Conservation (phyloP, 805 yeast species). For the Wickerhamiella alocasiicola region DNA sequence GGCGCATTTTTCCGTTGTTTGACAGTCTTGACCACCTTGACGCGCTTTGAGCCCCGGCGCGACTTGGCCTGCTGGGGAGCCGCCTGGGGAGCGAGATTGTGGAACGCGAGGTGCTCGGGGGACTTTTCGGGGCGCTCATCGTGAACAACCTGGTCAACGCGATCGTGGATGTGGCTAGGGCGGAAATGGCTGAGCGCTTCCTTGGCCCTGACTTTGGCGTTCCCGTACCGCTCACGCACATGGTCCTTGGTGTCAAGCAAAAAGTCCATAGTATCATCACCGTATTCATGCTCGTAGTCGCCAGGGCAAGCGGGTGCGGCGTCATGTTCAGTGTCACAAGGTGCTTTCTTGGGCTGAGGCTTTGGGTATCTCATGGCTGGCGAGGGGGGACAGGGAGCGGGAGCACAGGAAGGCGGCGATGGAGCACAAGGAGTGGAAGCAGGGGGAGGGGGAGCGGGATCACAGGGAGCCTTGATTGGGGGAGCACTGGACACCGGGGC, state of each 20-base stretch:
- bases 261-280: constrained; percentile 9
- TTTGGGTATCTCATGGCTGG: too few species aligned
- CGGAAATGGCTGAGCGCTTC: constrained; percentile 7
- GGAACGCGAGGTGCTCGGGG: constrained; percentile 5
- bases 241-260: constrained; percentile 10
- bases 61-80: background rate
- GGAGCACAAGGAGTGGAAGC: too few species aligned
- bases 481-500: background rate
- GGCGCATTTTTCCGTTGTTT: background rate
- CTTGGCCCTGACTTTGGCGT: constrained; percentile 3
- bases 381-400: too few species aligned
- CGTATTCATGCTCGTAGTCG: constrained; percentile 9
- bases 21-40: background rate
- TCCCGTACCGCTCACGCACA: background rate
- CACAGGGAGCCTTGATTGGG: background rate
- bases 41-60: background rate
- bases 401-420: too few species aligned
- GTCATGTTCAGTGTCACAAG: too few species aligned
- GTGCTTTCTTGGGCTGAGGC: too few species aligned
- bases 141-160: constrained; percentile 5
- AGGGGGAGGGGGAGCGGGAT: background rate
- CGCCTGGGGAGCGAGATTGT: background rate
- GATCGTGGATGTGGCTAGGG: constrained; percentile 8
- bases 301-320: constrained; percentile 1
- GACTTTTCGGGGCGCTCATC: constrained; percentile 8